Conservation (phyloP, 2,329 filamentous ascomycete genomes). For the Cryphonectria radicalis region DNA sequence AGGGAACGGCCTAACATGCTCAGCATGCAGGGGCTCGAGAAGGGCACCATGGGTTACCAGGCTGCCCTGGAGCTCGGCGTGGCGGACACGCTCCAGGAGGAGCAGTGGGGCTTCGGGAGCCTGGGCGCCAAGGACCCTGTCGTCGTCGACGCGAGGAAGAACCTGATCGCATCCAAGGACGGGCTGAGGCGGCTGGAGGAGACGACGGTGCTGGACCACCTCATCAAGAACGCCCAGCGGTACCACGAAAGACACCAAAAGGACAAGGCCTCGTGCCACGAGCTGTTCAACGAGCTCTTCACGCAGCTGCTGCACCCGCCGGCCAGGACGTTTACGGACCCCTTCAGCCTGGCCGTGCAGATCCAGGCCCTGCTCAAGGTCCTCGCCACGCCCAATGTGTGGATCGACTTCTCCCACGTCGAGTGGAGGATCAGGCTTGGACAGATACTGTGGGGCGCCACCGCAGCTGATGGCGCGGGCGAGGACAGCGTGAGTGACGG, state of each 20-base stretch:
- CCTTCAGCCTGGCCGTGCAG: slow-evolving; percentile 69
- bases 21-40: slow-evolving; percentile 72
- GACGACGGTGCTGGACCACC: slow-evolving; percentile 60
- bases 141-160: slow-evolving; percentile 62
- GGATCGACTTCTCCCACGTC: slow-evolving; percentile 75
- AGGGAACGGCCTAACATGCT: slow-evolving; percentile 72
- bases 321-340: slow-evolving; percentile 57
- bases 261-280: slow-evolving; percentile 54
- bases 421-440: slow-evolving; percentile 77
- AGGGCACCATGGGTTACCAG: slow-evolving; percentile 71
- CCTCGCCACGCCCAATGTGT: slow-evolving; percentile 67
- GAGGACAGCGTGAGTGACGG: slow-evolving; percentile 59
- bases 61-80: slow-evolving; percentile 69
- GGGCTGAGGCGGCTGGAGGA: slow-evolving; percentile 62
- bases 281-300: slow-evolving; percentile 67
- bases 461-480: slow-evolving; percentile 54
- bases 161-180: slow-evolving; percentile 57
- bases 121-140: slow-evolving; percentile 58
- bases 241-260: slow-evolving; percentile 58
- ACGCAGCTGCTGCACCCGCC: slow-evolving; percentile 62
- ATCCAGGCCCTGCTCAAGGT: slow-evolving; percentile 71
- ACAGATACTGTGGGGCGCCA: slow-evolving; percentile 69
- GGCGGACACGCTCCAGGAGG: slow-evolving; percentile 66
- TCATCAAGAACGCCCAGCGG: slow-evolving; percentile 59
- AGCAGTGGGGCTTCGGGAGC: slow-evolving; percentile 63